Conservation (phyloP, 108 stramenopile species). For the Fragilaria radians region DNA sequence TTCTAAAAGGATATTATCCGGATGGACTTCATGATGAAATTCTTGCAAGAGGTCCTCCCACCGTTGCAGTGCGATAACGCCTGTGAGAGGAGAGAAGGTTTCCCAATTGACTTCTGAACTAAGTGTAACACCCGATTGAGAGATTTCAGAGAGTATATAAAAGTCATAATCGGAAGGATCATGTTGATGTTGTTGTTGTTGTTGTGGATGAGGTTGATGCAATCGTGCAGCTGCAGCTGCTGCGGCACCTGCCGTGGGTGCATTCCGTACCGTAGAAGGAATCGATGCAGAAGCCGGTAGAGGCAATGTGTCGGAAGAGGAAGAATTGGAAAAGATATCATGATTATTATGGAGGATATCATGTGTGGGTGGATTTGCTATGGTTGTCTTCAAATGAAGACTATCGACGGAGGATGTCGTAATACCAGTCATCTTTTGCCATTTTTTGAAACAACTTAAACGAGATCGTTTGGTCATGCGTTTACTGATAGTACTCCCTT, state of each 20-base stretch:
- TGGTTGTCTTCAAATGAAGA: too few relatives aligned
- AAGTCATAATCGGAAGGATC: conserved; percentile 16
- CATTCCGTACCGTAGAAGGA: too few relatives aligned
- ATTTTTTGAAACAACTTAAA: conserved; percentile 54
- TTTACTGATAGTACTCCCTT: conserved; percentile 61
- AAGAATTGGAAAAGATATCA: too few relatives aligned
- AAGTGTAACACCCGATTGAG: not conserved
- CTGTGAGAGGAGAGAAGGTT: not conserved
- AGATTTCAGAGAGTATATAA: conserved; percentile 17
- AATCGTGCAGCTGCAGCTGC: not conserved
- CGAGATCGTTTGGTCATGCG: conserved; percentile 66
- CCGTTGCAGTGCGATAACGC: conserved; percentile 26
- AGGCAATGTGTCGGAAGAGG: too few relatives aligned
- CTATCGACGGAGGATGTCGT: conserved; percentile 1
- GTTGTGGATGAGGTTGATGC: conserved; percentile 1
- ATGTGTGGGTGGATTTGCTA: too few relatives aligned
- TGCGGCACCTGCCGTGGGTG: not conserved
- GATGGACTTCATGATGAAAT: conserved; percentile 23
- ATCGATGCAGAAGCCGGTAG: too few relatives aligned
- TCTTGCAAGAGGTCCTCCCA: conserved; percentile 44
- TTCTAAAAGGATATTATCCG: conserved; percentile 14
- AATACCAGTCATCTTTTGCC: conserved; percentile 35
- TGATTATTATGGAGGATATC: too few relatives aligned
- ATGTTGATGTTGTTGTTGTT: conserved; percentile 6
- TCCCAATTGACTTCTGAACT: conserved; percentile 27